phyloP scores from a whole-genome alignment of 164 flowering plant genomes.

The Macadamia integrifolia region DNA sequence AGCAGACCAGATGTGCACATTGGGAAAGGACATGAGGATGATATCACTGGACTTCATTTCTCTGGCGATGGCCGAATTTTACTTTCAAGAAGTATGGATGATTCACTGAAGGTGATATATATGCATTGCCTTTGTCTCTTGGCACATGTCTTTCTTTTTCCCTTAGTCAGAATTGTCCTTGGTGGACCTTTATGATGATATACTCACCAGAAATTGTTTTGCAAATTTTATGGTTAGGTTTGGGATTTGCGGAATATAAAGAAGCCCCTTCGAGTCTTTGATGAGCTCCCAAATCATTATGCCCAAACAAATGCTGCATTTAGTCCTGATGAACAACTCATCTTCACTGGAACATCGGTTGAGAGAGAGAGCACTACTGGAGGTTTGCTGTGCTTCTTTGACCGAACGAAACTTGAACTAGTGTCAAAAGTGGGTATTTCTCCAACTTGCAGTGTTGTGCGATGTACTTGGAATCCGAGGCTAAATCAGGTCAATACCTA shows the following conservation, averaged over 20 bases:
- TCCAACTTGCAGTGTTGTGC: slow-evolving; percentile 86
- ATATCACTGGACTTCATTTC: slow-evolving; percentile 80
- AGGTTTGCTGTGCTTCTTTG: slow-evolving; percentile 81
- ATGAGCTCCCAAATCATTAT: slow-evolving; percentile 89
- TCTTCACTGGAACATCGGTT: slow-evolving; percentile 93
- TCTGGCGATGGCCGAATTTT: slow-evolving; percentile 72
- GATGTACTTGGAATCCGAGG: slow-evolving; percentile 93
- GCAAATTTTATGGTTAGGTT: slow-evolving; percentile 42
- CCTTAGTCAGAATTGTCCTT: neutral
- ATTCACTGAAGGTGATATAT: slow-evolving; percentile 67
- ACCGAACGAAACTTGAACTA: slow-evolving; percentile 73
- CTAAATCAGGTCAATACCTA: slow-evolving; percentile 78
- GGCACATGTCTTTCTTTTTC: neutral
- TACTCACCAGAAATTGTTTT: neutral
- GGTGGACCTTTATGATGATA: neutral
- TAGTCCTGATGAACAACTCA: slow-evolving; percentile 91
- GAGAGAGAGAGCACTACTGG: slow-evolving; percentile 79
- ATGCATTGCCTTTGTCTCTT: neutral
- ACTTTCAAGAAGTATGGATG: slow-evolving; percentile 85
- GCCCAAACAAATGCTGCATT: slow-evolving; percentile 87
- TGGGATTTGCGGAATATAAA: slow-evolving; percentile 94
- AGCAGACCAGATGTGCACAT: slow-evolving; percentile 87
- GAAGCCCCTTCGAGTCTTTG: slow-evolving; percentile 62
- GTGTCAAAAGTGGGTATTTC: slow-evolving; percentile 92
- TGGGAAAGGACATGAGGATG: slow-evolving; percentile 75